A percentile compares a stretch with the other conserved stretches of the same genome.
Evolutionary conservation across 352 stramenopile species (phyloP).

Genomic region (Halophytophthora polymorphica): DNA sequence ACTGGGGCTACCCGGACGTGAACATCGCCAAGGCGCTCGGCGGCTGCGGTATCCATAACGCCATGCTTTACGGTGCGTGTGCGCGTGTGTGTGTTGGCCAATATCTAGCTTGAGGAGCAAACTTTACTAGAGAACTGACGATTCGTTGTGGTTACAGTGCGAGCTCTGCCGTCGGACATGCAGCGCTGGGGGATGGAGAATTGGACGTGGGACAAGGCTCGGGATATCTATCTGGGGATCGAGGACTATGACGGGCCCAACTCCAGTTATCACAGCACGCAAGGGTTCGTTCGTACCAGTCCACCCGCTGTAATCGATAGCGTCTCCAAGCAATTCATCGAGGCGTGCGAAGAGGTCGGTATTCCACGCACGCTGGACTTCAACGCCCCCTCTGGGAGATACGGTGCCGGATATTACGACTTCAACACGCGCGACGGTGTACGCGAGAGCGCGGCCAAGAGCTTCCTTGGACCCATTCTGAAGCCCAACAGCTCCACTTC

Average conservation of each 20-base stretch:
- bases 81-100: neutral
- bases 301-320: constrained; percentile 23
- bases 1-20: constrained; percentile 79
- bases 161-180: constrained; percentile 70
- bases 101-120: neutral
- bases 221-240: constrained; percentile 69
- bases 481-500: constrained; percentile 24
- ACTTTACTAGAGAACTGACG: neutral
- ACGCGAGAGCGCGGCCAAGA: constrained; percentile 74
- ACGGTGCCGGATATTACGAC: constrained; percentile 81
- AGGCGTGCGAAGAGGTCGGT: constrained; percentile 46
- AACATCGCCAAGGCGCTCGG: constrained; percentile 84
- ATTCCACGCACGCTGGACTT: constrained; percentile 71
- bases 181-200: constrained; percentile 65
- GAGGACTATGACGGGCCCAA: constrained; percentile 68
- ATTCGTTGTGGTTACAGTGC: constrained; percentile 30
- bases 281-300: constrained; percentile 63
- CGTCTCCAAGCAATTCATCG: constrained; percentile 47
- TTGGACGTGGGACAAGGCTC: constrained; percentile 75
- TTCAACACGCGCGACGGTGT: constrained; percentile 86
- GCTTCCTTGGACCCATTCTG: constrained; percentile 63
- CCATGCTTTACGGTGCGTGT: constrained; percentile 84
- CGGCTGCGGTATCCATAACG: constrained; percentile 89
- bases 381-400: constrained; percentile 66
- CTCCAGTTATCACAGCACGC: constrained; percentile 47